Evolutionary conservation across 2,329 filamentous ascomycete species (phyloP), one percentile per base, ranked within the genome.

Genomic region (Didymella segeticola): DNA sequence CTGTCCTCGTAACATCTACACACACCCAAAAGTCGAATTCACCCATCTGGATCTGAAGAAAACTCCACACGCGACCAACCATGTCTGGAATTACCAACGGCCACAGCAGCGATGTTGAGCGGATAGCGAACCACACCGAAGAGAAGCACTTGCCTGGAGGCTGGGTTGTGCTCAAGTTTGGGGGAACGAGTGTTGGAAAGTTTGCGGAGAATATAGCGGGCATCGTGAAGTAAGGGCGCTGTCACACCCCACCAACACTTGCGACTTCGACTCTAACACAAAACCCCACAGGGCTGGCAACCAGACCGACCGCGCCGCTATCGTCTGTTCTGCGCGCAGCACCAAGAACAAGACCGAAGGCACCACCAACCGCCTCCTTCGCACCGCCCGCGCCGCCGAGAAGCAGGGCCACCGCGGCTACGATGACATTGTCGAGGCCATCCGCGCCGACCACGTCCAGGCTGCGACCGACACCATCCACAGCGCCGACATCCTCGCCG

Each of bases 111-210:
- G 51, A 64, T 59, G 70, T 70, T 22, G 66, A 69, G 63, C 69
- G 71, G 70, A 75, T 73, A 76, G 68, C 73, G 53, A 51, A 51
- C 57, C 73, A 75, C 71, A 71, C 66, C 23, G 66, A 75, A 64
- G 79, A 81, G 60, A 78, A 79, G 67, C 73, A 81, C 59, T 67
- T 82, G 37, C 79, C 79, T 10, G 79, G 79, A 29, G 79, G 79
- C 33, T 96, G 92, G 93, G 83, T 96, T 25, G 89, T 97, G 43
- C 92, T 96, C 75, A 97, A 97, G 77, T 96, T 96, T 75, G 93
- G 93, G 58, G 93, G 93, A 45, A 99, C 93, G 46, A 96, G 91
- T 71, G 90, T 98, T 45, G 95, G 93, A 66, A 98, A 98, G 78
- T 96, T 96, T 68, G 88, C 93, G 46, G 83, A 78, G 62, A 77